phyloP scores from a whole-genome alignment of 495 filamentous ascomycete genomes.

The Lepraria neglecta region DNA sequence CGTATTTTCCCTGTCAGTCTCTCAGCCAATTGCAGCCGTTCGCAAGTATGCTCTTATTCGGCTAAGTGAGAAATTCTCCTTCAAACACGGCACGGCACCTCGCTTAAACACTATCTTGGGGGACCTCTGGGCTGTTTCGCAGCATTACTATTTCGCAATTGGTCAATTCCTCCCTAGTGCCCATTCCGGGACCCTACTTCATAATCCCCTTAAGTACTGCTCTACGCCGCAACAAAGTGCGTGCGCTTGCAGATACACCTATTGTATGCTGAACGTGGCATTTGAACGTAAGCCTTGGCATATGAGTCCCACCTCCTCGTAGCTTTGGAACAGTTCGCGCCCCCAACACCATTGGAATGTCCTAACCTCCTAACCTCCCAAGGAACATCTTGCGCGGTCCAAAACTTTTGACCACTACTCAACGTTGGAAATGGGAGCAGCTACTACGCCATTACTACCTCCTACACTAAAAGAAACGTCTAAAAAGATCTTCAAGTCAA shows the following conservation, averaged over 20 bases:
- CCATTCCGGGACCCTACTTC: neutral
- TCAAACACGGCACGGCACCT: constrained; percentile 22
- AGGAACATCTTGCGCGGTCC: constrained; percentile 20
- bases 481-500: constrained; percentile 2
- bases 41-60: constrained; percentile 19
- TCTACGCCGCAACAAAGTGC: constrained; percentile 11
- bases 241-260: neutral
- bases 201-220: constrained; percentile 1
- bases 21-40: constrained; percentile 8
- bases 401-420: neutral
- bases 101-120: constrained; percentile 20
- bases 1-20: neutral
- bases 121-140: constrained; percentile 22
- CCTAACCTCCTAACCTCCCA: constrained; percentile 16
- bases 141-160: constrained; percentile 10
- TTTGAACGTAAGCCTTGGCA: constrained; percentile 2
- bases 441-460: neutral
- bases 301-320: constrained; percentile 3
- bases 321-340: constrained; percentile 1
- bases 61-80: constrained; percentile 18
- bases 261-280: constrained; percentile 7
- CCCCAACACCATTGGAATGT: constrained; percentile 12
- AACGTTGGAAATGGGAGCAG: constrained; percentile 9
- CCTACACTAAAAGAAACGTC: constrained; percentile 6
- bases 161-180: constrained; percentile 14